phyloP scores from a whole-genome alignment of 2,329 filamentous ascomycete genomes.

The Aspergillus sp. region DNA sequence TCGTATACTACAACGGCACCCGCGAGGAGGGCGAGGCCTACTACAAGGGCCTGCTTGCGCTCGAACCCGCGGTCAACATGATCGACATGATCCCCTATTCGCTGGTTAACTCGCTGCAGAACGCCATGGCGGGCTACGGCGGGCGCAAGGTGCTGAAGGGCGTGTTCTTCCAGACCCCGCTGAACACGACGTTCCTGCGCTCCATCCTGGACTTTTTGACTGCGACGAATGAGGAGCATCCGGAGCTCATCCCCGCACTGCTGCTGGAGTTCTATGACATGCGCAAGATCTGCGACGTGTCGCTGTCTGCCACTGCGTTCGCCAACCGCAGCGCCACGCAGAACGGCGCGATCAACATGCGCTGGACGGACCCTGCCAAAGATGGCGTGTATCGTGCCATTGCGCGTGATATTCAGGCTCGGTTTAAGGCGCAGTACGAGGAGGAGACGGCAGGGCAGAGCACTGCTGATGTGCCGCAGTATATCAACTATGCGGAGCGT shows the following conservation, averaged over 20 bases:
- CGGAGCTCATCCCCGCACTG: slow-evolving; percentile 31
- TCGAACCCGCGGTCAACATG: slow-evolving; percentile 39
- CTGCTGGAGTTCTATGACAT: slow-evolving; percentile 47
- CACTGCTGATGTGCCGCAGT: slow-evolving; percentile 27
- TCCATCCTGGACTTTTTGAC: slow-evolving; percentile 32
- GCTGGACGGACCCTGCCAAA: slow-evolving; percentile 41
- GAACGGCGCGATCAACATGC: slow-evolving; percentile 42
- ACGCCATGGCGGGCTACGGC: slow-evolving; percentile 39
- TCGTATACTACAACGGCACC: slow-evolving; percentile 39
- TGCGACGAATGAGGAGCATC: slow-evolving; percentile 24
- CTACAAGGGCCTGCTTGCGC: slow-evolving; percentile 38
- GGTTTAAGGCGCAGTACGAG: slow-evolving; percentile 27
- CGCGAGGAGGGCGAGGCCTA: slow-evolving; percentile 34
- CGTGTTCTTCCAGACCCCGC: slow-evolving; percentile 44
- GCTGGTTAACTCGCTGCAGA: slow-evolving; percentile 39
- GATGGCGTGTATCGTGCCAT: slow-evolving; percentile 40
- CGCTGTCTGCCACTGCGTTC: slow-evolving; percentile 42
- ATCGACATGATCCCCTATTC: slow-evolving; percentile 43
- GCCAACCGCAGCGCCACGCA: slow-evolving; percentile 47
- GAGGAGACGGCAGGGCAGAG: slow-evolving; percentile 5
- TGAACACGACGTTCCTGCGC: slow-evolving; percentile 35
- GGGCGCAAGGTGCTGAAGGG: slow-evolving; percentile 46
- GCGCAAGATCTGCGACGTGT: slow-evolving; percentile 38
- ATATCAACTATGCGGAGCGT: slow-evolving; percentile 38
- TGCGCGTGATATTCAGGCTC: slow-evolving; percentile 34